Base-by-base conservation (phyloP, 2,329 filamentous ascomycete genomes). In the Aureobasidium pullulans region DNA sequence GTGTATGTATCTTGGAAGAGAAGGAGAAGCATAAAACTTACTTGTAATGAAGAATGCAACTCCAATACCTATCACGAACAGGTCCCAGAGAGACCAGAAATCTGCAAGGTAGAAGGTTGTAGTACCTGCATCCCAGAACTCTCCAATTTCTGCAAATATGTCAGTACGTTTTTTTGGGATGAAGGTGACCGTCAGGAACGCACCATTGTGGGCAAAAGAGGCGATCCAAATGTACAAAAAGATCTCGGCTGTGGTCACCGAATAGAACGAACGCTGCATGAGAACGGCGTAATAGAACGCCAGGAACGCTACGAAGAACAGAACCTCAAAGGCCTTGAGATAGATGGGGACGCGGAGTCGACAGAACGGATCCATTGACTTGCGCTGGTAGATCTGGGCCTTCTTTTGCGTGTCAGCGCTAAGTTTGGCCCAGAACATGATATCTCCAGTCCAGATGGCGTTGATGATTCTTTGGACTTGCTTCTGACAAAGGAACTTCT, bases 251-350 rank as follows among this genome's bases (percentile, higher is more conserved):
- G 78, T 69, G 0, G 87, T 90, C 57, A 96, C 83, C 31, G 78
- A 77, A 16, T 79, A 77, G 8, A 84, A 81, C 4, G 64, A 56
- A 62, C 89, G 80, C 65, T 90, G 84, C 47, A 95, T 82, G 34
- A 96, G 79, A 0, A 96, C 91, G n/a, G 84, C 80, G 68, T 96
- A 96, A 73, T 96, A 96, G 6, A 96, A 76, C 29, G 81, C 79
- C 42, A 96, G 75, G 66, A 95, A 92, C 0, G 82, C 78, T 39
- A 83, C 77, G 69, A 95, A 94, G 76, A 94, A 96, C 11, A 89
- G 67, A 5, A 90, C 87, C 72, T 96, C 90, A 70, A 90, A 95
- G 1, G 84, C 81, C 73, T 95, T 95, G 64, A 92, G 82, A 69
- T 96, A 95, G 64, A 88, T 84, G 23, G 90, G 90, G 1, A 95